Base-by-base conservation (phyloP, 257 asterid species). In the Lithospermum erythrorhizon region DNA sequence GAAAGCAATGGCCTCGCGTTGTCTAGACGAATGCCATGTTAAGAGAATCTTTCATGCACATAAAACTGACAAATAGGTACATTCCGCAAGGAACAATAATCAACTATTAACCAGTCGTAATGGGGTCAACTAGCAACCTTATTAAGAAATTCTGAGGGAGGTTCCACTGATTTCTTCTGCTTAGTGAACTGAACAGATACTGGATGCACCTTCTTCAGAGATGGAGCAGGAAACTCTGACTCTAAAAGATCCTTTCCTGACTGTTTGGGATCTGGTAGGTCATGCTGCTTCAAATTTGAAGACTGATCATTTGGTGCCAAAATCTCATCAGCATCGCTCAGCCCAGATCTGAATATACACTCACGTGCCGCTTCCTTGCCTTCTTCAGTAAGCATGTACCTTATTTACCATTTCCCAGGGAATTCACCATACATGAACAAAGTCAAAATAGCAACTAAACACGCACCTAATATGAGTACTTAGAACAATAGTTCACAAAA, bases 381-480 rank as follows among this genome's bases (percentile, higher is more conserved):
- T 81, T 86, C 95, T 64, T 82, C 95, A 3, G 97, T 82, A 79
- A 91, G 78, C 98, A 91, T 91, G 75, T 91, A 91, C 75, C 98
- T 91, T 65, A 68, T 25, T 18, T 30, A 29, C 16, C 45, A 27
- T 25, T 65, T 25, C 59, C 59, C 32, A 23, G 11, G 22, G 64
- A 51, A 61, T 52, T 18, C 57, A 63, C 17, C 37, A 32, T 47
- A 3, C 47, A 21, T 19, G 41, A 53, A 17, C 20, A 53, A 53
- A 35, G 13, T 53, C 8, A 53, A 59, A 29, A 6, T 9, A 22
- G 15, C 45, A 16, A 41, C 19, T 32, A n/a, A 53, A 14, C 21
- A 0, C 14, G 5, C 49, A 41, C 18, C 13, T 41, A 41, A 11
- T 14, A 41, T 14, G 18, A 14, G 16, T 41, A 41, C 49, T 41